These are phyloP conservation scores for Russula virescens DNA, from an alignment of 768 basidiomycete genomes.

Conservation along the genomic window DNA sequence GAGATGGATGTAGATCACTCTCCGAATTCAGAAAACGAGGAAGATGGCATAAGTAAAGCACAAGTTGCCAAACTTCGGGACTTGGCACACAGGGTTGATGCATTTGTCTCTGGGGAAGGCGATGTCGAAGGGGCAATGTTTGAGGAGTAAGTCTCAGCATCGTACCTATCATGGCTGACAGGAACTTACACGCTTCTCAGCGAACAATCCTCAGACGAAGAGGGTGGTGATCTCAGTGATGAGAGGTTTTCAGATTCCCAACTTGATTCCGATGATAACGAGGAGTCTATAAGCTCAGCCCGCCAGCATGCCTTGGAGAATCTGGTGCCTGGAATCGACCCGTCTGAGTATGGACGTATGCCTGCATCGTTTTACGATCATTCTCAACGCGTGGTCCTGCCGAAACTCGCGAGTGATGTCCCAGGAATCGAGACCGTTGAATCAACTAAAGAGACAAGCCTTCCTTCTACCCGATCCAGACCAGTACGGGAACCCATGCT, in stretches of 20 bases:
- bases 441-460: background rate
- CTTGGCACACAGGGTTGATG: slow-evolving; percentile 79
- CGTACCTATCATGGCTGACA: background rate
- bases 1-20: slow-evolving; percentile 47
- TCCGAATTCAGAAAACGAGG: slow-evolving; percentile 31
- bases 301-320: slow-evolving; percentile 67
- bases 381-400: slow-evolving; percentile 59
- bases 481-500: slow-evolving; percentile 74
- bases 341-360: slow-evolving; percentile 88
- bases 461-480: slow-evolving; percentile 21
- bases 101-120: slow-evolving; percentile 89
- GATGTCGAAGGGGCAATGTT: slow-evolving; percentile 86
- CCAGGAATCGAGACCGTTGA: slow-evolving; percentile 28
- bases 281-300: slow-evolving; percentile 31
- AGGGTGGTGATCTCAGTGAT: slow-evolving; percentile 44
- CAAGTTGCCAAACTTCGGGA: slow-evolving; percentile 67
- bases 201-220: slow-evolving; percentile 39
- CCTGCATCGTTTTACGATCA: slow-evolving; percentile 60
- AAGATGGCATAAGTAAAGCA: slow-evolving; percentile 51
- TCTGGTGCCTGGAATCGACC: slow-evolving; percentile 74
- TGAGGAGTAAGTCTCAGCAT: slow-evolving; percentile 60
- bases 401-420: slow-evolving; percentile 40
- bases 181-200: slow-evolving; percentile 32
- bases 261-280: slow-evolving; percentile 23
- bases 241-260: slow-evolving; percentile 37